Conservation (phyloP, 2,329 filamentous ascomycete genomes). For the Aspergillus sojae region DNA sequence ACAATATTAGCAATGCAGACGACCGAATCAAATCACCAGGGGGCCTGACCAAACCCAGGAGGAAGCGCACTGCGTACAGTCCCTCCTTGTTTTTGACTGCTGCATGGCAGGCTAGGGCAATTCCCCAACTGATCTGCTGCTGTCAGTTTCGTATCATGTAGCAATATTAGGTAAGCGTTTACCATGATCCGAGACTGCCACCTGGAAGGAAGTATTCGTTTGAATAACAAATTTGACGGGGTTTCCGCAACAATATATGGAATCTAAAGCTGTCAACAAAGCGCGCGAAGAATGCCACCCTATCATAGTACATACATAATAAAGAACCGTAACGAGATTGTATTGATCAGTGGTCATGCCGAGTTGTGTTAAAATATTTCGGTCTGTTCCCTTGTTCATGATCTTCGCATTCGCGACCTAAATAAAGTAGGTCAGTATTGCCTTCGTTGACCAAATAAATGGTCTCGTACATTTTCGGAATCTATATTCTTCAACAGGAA, state of each 20-base stretch:
- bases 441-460: neutral
- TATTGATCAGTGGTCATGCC: constrained; percentile 35
- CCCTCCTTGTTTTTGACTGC: constrained; percentile 43
- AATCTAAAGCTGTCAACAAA: constrained; percentile 13
- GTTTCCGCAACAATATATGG: constrained; percentile 30
- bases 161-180: too few species aligned
- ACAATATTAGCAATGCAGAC: neutral
- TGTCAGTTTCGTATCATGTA: neutral
- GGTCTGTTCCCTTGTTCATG: constrained; percentile 38
- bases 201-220: constrained; percentile 32
- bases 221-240: constrained; percentile 33
- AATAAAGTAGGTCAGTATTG: constrained; percentile 6
- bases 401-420: constrained; percentile 39
- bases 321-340: constrained; percentile 38
- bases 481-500: constrained; percentile 37
- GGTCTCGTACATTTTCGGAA: constrained; percentile 29
- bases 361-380: constrained; percentile 31
- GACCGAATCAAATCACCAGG: neutral
- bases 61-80: constrained; percentile 44
- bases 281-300: neutral
- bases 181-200: constrained; percentile 36
- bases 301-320: constrained; percentile 31
- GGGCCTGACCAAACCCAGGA: constrained; percentile 41
- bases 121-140: constrained; percentile 25
- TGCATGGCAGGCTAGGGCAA: constrained; percentile 40